phyloP scores from a whole-genome alignment of 1,284 basidiomycete genomes.

The Irpex rosettiformis region DNA sequence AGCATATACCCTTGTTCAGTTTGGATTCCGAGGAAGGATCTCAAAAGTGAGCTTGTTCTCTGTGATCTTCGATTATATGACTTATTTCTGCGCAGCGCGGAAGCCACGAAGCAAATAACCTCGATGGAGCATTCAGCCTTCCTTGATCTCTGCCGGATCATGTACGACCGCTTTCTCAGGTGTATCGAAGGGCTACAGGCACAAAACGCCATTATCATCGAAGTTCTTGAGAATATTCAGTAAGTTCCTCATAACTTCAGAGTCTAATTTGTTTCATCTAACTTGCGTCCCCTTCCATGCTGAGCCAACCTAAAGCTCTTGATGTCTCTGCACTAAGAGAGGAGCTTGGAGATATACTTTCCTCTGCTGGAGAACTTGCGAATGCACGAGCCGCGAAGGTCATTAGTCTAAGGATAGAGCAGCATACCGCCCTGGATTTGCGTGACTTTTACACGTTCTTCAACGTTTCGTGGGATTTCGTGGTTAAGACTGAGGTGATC shows the following conservation, averaged over 20 bases:
- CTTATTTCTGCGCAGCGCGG: slow-evolving; percentile 19
- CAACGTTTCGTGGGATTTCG: slow-evolving; percentile 86
- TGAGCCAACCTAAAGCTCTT: slow-evolving; percentile 34
- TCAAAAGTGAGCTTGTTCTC: slow-evolving; percentile 22
- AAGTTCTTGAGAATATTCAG: slow-evolving; percentile 54
- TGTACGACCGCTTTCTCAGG: slow-evolving; percentile 67
- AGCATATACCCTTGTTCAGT: slow-evolving; percentile 61
- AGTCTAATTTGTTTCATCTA: slow-evolving; percentile 8
- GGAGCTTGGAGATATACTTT: slow-evolving; percentile 70
- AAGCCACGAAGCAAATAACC: slow-evolving; percentile 55
- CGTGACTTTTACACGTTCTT: slow-evolving; percentile 80
- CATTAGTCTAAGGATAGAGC: slow-evolving; percentile 72
- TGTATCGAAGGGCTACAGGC: slow-evolving; percentile 71
- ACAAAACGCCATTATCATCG: slow-evolving; percentile 60
- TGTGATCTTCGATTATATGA: neutral
- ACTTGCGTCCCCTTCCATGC: slow-evolving; percentile 1
- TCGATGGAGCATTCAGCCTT: slow-evolving; percentile 72
- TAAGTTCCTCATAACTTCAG: slow-evolving; percentile 19
- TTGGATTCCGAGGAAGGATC: slow-evolving; percentile 47
- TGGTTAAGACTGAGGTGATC: slow-evolving; percentile 81
- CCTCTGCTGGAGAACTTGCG: slow-evolving; percentile 79
- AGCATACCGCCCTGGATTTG: slow-evolving; percentile 72
- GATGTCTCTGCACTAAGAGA: slow-evolving; percentile 48
- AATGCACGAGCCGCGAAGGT: slow-evolving; percentile 81
- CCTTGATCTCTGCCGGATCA: slow-evolving; percentile 53